Base-by-base conservation (phyloP, 2,329 filamentous ascomycete genomes). In the Phialophora chinensis region DNA sequence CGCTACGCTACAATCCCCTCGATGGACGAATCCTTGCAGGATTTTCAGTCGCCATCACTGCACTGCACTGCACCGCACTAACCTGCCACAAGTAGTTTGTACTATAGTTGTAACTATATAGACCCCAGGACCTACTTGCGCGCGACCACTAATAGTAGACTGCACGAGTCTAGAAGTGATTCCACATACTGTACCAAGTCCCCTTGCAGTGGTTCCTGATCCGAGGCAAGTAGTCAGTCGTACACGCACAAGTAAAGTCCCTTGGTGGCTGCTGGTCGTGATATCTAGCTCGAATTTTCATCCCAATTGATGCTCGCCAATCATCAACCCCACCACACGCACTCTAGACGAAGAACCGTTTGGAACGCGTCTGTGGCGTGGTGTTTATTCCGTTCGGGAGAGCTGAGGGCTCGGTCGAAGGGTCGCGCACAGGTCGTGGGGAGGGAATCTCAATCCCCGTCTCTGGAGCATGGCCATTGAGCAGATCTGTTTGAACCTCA, bases 261-360 rank as follows among this genome's bases (percentile, higher is more conserved):
- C 10, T 35, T 12, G 10, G 33, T 35, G 33, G 33, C 33, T 3
- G 11, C 33, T 35, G 33, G 14, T 33, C 17, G 20, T 49, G 3
- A 12, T 29, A 7, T 33, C 31, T 20, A 25, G n/a, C n/a, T n/a
- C n/a, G 56, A 23, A 20, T 12, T 23, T 12, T 27, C 49, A 29
- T 52, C 2, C 20, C 10, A 14, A 49, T n/a, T 49, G 17, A 25
- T 17, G 47, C 12, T 14, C 2, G 23, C 10, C 20, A 50, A 20
- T 3, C 3, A 5, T 27, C 17, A 1, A 1, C 50, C 11, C 1
- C 5, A 27, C 11, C 49, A 20, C 49, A 1, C 49, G 10, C 8
- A n/a, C 27, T 2, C 17, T 35, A 55, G 29, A 55, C 29, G 53
- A 55, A 55, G 53, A 55, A 55, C 7, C 53, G 25, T 35, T 31